Evolutionary conservation across 2,329 filamentous ascomycete species (phyloP), one percentile per base, ranked within the genome.

Genomic region (Fusarium sororula): DNA sequence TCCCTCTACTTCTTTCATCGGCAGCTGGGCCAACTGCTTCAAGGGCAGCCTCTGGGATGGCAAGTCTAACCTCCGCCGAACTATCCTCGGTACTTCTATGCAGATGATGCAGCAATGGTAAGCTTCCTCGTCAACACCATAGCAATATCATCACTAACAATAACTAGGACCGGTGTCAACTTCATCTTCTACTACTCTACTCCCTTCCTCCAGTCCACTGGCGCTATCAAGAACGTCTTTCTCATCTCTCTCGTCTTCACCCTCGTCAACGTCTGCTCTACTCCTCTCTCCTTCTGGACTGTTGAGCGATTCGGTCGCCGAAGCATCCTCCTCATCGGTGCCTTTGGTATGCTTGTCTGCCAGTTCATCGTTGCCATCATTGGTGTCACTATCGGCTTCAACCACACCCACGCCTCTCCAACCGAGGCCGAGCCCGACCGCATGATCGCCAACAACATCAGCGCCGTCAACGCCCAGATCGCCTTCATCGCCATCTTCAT

Each of bases 401-500:
- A 87, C 82, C 78, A 85, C 70, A 84, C 85, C 32, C 83, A 87
- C 79, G 75, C 80, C 3, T 83, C 89, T 59, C 88, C 82, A 68
- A 80, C 66, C 6, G 41, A 7, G 0, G 58, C 77, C 28, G 80
- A 87, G 54, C 78, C 84, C 1, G 75, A 75, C 37, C 77, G 75
- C 26, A 81, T 79, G 26, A 82, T 86, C 13, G 86, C 86, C 78
- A 59, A 88, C 84, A 90, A 91, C 82, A 83, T 87, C 69, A 74
- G 85, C 6, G 91, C 90, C 39, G 72, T 75, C 61, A 75, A 75
- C 62, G 72, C 92, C 56, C 91, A 95, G 87, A 94, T 97, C 75
- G 90, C 93, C 70, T 96, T 97, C 86, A 96, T 96, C 80, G 93
- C 91, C 85, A 91, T 97, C 86, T 96, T 95, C 88, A 95, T 97